These are phyloP conservation scores for Ilyonectria mors-panacis DNA, from an alignment of 2,329 filamentous ascomycete genomes.

Conservation along the genomic window DNA sequence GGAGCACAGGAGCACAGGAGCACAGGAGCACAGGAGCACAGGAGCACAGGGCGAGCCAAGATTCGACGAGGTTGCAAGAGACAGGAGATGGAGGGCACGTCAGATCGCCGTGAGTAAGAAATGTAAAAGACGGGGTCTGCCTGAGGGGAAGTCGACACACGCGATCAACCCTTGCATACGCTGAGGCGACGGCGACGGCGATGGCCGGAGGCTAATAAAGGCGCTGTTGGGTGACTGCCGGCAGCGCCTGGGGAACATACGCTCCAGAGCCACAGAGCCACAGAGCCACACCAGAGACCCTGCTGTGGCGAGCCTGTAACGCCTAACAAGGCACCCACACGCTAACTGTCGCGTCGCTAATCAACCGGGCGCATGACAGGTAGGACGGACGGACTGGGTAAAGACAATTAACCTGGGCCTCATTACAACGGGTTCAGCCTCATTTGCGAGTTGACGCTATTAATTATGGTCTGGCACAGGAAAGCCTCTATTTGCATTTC, in stretches of 20 bases:
- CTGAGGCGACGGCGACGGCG: slow-evolving; percentile 29
- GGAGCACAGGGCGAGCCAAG: neutral
- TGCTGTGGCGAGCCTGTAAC: slow-evolving; percentile 4
- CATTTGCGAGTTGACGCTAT: slow-evolving; percentile 8
- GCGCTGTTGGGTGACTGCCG: neutral
- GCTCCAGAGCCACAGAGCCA: slow-evolving; percentile 1
- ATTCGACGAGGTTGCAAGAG: neutral
- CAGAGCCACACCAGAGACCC: neutral
- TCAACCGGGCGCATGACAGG: slow-evolving; percentile 31
- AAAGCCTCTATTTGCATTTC: slow-evolving; percentile 20
- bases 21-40: neutral
- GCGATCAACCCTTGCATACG: slow-evolving; percentile 34
- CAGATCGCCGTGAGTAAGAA: neutral
- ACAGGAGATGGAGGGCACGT: neutral
- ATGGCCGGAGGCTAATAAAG: slow-evolving; percentile 13
- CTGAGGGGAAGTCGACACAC: slow-evolving; percentile 31
- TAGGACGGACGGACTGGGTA: neutral
- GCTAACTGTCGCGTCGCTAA: slow-evolving; percentile 34
- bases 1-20: neutral
- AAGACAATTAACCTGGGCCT: neutral
- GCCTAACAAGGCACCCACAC: slow-evolving; percentile 12
- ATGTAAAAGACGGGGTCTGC: slow-evolving; percentile 21
- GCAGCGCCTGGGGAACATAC: slow-evolving; percentile 9
- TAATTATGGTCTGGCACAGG: neutral
- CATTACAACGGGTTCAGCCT: neutral